phyloP scores from a whole-genome alignment of 1,284 basidiomycete species.

The Pseudozyma flocculosa region DNA sequence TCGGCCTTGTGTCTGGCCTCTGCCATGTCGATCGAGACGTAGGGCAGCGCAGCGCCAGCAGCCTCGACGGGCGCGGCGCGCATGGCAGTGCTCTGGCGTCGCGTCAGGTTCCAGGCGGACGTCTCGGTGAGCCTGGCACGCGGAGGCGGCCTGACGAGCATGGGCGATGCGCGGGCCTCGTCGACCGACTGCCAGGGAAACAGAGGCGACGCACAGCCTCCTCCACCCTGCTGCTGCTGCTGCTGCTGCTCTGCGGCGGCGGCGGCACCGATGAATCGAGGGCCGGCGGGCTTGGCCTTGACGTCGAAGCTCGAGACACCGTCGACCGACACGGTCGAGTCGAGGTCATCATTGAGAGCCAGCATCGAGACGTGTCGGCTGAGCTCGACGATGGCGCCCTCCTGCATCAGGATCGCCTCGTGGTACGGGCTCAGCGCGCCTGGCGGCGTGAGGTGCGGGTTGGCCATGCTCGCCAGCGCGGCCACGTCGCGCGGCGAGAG shows the following conservation, averaged over 20 bases:
- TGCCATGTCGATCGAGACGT: neutral
- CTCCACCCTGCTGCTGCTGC: no score
- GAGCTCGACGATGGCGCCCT: neutral
- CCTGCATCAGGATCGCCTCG: neutral
- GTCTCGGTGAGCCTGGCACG: neutral
- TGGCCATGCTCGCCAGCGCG: neutral
- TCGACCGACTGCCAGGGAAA: slow-evolving; percentile 9
- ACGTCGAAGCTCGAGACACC: slow-evolving; percentile 5
- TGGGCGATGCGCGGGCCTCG: neutral
- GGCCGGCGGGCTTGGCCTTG: no score
- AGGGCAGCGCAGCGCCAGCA: neutral
- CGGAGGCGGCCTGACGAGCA: neutral
- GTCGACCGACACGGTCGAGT: slow-evolving; percentile 9
- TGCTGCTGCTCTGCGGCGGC: no score
- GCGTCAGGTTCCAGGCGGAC: neutral
- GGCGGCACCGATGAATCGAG: no score
- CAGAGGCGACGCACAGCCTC: slow-evolving; percentile 2
- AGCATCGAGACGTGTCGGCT: neutral
- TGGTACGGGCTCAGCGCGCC: neutral
- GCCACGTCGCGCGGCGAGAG: neutral
- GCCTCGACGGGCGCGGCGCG: no score
- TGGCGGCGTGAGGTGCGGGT: neutral
- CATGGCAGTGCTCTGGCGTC: neutral
- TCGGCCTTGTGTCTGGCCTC: no score
- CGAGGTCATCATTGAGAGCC: neutral